Percentiles rank a stretch among this genome's conserved stretches.
These are phyloP conservation scores for Arthrobotrys conoides DNA, from an alignment of 2,329 filamentous ascomycete genomes.

Conservation along the genomic window DNA sequence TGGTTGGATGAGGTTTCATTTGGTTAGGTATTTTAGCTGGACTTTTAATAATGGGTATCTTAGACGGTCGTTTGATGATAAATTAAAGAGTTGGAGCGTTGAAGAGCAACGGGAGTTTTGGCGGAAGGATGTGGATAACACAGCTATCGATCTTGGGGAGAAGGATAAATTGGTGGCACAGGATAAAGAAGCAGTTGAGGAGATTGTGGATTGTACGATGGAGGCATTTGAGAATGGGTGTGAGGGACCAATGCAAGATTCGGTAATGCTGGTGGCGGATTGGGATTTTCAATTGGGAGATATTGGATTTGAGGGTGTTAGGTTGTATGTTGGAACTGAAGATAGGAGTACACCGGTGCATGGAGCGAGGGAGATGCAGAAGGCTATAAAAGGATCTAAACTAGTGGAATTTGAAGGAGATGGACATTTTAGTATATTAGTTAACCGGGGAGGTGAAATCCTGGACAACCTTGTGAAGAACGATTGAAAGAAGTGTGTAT, in stretches of 20 bases:
- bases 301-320: constrained; percentile 63
- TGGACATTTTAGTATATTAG: constrained; percentile 65
- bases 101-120: constrained; percentile 63
- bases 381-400: constrained; percentile 65
- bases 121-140: constrained; percentile 40
- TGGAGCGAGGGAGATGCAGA: constrained; percentile 66
- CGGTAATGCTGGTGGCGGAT: constrained; percentile 63
- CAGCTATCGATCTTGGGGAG: constrained; percentile 16
- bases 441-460: constrained; percentile 35
- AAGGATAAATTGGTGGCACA: constrained; percentile 32
- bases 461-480: constrained; percentile 42
- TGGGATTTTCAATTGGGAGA: constrained; percentile 65
- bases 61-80: constrained; percentile 59
- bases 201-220: constrained; percentile 54
- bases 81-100: constrained; percentile 61
- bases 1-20: constrained; percentile 63
- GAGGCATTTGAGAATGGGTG: constrained; percentile 65
- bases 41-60: constrained; percentile 55
- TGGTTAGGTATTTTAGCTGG: constrained; percentile 56
- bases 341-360: constrained; percentile 64
- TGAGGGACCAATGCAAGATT: constrained; percentile 64
- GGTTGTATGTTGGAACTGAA: constrained; percentile 65
- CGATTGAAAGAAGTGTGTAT: neutral
- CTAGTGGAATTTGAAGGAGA: constrained; percentile 66
- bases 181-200: constrained; percentile 55